These are phyloP conservation scores for Seiridium cupressi DNA, from an alignment of 2,329 filamentous ascomycete species.

Conservation along the genomic window DNA sequence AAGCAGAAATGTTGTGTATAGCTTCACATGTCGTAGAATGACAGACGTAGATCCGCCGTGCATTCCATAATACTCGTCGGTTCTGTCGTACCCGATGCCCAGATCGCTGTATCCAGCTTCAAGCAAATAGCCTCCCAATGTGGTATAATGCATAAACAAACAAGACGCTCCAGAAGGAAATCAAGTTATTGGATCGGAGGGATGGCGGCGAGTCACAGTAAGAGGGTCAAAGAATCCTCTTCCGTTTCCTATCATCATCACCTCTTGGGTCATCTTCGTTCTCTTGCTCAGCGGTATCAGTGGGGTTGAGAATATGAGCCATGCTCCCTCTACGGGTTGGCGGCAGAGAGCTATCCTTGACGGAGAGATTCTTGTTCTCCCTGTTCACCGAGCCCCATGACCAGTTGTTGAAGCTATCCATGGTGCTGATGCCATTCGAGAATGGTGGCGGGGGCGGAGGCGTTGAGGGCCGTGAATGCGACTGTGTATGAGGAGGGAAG, in stretches of 20 bases:
- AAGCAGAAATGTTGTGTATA: too few species aligned
- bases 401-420: slow-evolving; percentile 48
- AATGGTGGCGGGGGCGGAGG: slow-evolving; percentile 43
- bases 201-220: background rate
- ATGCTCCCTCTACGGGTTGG: slow-evolving; percentile 59
- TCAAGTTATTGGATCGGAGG: too few species aligned
- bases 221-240: slow-evolving; percentile 47
- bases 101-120: background rate
- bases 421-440: slow-evolving; percentile 46
- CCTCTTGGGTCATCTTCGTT: slow-evolving; percentile 55
- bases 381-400: slow-evolving; percentile 53
- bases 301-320: slow-evolving; percentile 63
- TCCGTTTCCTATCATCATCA: slow-evolving; percentile 61
- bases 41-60: background rate
- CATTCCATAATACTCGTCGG: background rate
- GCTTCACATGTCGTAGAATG: too few species aligned
- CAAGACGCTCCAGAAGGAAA: too few species aligned
- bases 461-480: slow-evolving; percentile 52
- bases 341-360: slow-evolving; percentile 55
- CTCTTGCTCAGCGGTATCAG: slow-evolving; percentile 53
- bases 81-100: background rate
- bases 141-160: background rate
- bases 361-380: slow-evolving; percentile 47
- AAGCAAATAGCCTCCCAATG: background rate
- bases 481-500: slow-evolving; percentile 50